These are phyloP conservation scores for Hyaloperonospora brassicae DNA, from an alignment of 352 stramenopile genomes.

Conservation along the genomic window DNA sequence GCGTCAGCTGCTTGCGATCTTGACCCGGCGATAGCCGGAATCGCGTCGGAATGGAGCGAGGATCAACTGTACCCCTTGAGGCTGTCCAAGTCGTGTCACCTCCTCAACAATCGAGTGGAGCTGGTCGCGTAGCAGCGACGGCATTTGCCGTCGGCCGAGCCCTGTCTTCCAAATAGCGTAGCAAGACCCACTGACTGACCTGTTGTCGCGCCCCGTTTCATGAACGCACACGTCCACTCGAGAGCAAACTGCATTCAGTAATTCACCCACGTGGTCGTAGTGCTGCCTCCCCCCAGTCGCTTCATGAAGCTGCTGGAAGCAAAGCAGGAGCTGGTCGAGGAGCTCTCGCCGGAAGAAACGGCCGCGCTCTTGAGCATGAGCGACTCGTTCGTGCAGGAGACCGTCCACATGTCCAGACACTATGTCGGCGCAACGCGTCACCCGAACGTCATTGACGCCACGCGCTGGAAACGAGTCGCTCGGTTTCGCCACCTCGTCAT, in stretches of 20 bases:
- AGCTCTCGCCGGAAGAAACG: constrained; percentile 21
- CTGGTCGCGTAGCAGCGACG: not conserved
- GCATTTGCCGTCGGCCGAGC: too few relatives aligned
- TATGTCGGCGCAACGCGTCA: constrained; percentile 18
- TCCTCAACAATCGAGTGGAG: not conserved
- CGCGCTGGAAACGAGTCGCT: constrained; percentile 24
- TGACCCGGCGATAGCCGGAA: not conserved
- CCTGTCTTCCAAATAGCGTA: too few relatives aligned
- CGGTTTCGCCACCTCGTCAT: constrained; percentile 20
- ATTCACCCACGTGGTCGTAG: constrained; percentile 6
- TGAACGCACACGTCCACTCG: too few relatives aligned
- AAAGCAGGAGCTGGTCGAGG: not conserved
- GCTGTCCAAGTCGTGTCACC: not conserved
- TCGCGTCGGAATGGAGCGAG: too few relatives aligned
- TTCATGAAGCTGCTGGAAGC: constrained; percentile 17
- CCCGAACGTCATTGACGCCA: constrained; percentile 13
- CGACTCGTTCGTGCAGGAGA: constrained; percentile 28
- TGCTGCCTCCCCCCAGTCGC: not conserved
- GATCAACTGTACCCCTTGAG: too few relatives aligned
- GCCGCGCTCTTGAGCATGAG: constrained; percentile 24
- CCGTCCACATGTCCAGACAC: constrained; percentile 31
- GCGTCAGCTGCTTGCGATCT: not conserved
- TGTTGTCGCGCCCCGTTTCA: constrained; percentile 4
- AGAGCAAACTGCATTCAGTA: constrained; percentile 5
- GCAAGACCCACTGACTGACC: not conserved